phyloP scores from a whole-genome alignment of 352 stramenopile genomes.

The Pythium monospermum region DNA sequence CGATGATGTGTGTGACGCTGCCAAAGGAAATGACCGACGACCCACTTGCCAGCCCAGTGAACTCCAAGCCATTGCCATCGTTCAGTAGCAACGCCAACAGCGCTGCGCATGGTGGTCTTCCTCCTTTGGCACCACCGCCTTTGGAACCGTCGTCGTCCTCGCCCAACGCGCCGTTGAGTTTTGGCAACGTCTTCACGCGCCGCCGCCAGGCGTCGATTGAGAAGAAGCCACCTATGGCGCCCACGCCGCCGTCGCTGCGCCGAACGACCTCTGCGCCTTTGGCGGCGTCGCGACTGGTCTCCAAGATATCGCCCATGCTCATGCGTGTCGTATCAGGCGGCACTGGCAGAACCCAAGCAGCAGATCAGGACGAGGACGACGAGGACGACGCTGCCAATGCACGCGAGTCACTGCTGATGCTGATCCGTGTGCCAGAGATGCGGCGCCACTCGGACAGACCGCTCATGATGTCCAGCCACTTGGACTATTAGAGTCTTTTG shows the following conservation, averaged over 20 bases:
- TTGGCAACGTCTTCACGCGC: conserved; percentile 21
- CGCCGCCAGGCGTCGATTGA: conserved; percentile 23
- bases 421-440: conserved; percentile 54
- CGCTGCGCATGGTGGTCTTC: background rate
- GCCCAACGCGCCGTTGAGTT: background rate
- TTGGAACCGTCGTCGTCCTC: background rate
- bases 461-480: conserved; percentile 50
- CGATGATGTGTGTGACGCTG: conserved; percentile 23
- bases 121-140: background rate
- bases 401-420: conserved; percentile 57
- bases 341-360: conserved; percentile 1
- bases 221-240: conserved; percentile 23
- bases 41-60: conserved; percentile 21
- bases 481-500: conserved; percentile 17
- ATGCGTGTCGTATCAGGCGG: conserved; percentile 32
- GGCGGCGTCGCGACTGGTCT: conserved; percentile 49
- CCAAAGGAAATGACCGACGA: conserved; percentile 20
- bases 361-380: conserved; percentile 11
- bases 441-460: conserved; percentile 47
- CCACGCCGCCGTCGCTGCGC: conserved; percentile 14
- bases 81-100: background rate
- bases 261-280: conserved; percentile 22
- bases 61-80: conserved; percentile 3
- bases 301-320: conserved; percentile 57
- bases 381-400: conserved; percentile 32